Conservation (phyloP, 176 grass and related monocot genomes). For the Luzula sylvatica region DNA sequence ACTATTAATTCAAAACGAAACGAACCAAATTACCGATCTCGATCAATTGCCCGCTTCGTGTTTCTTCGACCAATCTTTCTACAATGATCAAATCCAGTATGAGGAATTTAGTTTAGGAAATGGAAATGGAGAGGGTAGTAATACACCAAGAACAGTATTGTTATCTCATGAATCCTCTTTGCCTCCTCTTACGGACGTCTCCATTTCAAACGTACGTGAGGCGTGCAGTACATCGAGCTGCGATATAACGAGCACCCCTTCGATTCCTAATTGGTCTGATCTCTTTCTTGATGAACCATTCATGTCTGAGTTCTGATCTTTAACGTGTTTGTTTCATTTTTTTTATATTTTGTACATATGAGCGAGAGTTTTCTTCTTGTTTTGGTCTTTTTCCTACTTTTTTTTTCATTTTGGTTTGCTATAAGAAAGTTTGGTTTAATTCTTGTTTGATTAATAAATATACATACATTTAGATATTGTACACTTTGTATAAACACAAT, state of each 20-base stretch:
- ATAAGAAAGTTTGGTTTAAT: slow-evolving; percentile 7
- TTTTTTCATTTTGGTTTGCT: slow-evolving; percentile 17
- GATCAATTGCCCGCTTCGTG: slow-evolving; percentile 34
- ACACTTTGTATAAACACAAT: slow-evolving; percentile 41
- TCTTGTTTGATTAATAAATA: slow-evolving; percentile 31
- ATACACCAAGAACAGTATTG: slow-evolving; percentile 31
- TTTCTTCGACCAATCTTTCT: slow-evolving; percentile 37
- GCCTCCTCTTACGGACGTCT: slow-evolving; percentile 57
- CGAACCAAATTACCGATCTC: slow-evolving; percentile 32
- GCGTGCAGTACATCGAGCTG: slow-evolving; percentile 64
- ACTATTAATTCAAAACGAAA: slow-evolving; percentile 24
- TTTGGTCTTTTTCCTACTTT: slow-evolving; percentile 16
- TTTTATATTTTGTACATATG: slow-evolving; percentile 11
- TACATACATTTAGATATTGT: slow-evolving; percentile 26
- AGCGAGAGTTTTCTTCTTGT: slow-evolving; percentile 25
- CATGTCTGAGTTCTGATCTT: slow-evolving; percentile 43
- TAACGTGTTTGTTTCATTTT: neutral
- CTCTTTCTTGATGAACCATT: slow-evolving; percentile 55
- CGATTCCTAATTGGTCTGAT: slow-evolving; percentile 40
- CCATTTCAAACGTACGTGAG: slow-evolving; percentile 55
- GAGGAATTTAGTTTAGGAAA: slow-evolving; percentile 19
- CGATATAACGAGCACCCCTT: slow-evolving; percentile 34
- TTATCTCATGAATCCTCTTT: slow-evolving; percentile 38
- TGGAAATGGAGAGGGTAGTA: slow-evolving; percentile 25
- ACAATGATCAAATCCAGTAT: slow-evolving; percentile 25